A percentile compares a stretch with the other conserved stretches of the same genome.
Conservation (phyloP, 148 eudicot species). For the Fallopia convolvulus region DNA sequence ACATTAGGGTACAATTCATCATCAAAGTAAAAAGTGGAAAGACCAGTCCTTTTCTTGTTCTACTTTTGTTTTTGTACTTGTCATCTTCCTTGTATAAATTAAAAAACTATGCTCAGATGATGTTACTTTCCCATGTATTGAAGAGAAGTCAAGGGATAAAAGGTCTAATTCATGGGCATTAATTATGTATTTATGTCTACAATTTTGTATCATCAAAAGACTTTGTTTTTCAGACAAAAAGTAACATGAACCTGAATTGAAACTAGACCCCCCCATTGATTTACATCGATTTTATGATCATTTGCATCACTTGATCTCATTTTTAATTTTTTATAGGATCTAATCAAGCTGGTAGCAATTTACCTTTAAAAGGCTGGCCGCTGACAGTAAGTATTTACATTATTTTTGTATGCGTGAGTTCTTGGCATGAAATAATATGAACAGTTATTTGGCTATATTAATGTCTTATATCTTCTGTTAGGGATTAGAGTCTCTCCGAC, state of each 20-base stretch:
- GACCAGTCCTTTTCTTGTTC: not conserved
- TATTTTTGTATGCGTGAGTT: not conserved
- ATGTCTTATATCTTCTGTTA: conserved; percentile 12
- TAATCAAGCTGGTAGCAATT: conserved; percentile 57
- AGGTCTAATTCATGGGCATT: not conserved
- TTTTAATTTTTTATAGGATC: conserved; percentile 34
- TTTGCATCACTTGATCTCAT: not conserved
- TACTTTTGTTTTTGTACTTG: not conserved
- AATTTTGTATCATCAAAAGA: not conserved
- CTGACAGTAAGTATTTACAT: conserved; percentile 44
- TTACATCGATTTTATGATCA: not conserved
- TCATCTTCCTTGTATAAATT: not conserved
- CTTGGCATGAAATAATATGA: not conserved
- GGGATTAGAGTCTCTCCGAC: conserved; percentile 49
- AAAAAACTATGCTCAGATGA: not conserved
- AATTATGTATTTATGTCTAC: not conserved
- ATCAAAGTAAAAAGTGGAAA: not conserved
- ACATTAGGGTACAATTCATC: not conserved
- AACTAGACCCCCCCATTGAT: not conserved
- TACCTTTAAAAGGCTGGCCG: conserved; percentile 80
- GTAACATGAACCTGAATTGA: not conserved
- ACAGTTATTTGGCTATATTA: not conserved
- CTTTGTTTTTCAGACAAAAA: not conserved
- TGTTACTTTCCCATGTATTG: not conserved
- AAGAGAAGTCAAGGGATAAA: not conserved